Evolutionary conservation across 441 rosid species (phyloP), one percentile per base, ranked within the genome.

Genomic region (Isatis lusitanica): DNA sequence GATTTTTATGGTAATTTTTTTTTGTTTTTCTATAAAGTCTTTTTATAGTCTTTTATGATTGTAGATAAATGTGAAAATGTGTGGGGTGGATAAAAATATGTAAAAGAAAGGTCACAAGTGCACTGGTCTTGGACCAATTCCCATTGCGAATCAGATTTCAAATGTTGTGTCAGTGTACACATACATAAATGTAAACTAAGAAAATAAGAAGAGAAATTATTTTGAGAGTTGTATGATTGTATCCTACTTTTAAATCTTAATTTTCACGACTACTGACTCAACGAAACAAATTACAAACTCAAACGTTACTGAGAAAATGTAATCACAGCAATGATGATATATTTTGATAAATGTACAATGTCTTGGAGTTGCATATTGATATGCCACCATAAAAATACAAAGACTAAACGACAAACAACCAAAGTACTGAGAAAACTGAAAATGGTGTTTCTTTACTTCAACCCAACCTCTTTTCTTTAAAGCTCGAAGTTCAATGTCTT

Each of bases 101-200:
- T 43, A 28, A 21, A 60, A 13, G 44, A 68, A 71, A 70, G 52
- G 74, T 77, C 74, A 66, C 53, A 66, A 75, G 81, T 82, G 88
- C 92, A 86, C 87, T 77, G 88, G 94, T 88, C 89, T 80, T 59
- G 92, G 86, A 81, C 83, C 96, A 87, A 77, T 88, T 86, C 79
- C 92, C 94, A 68, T 86, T 24, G 89, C 88, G 81, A 56, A 76
- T 81, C 71, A 59, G 78, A 67, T 80, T 88, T 74, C 84, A 79
- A 79, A 73, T 63, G 59, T 50, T 64, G 63, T 83, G 94, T 86
- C 90, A 86, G 90, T 68, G 50, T 56, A 21, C 66, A 66, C 60
- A 65, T 38, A 36, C 43, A 38, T 12, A 48, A 6, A 39, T 40
- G 6, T 9, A 64, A 6, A 28, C 56, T 44, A 11, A 7, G 24